Evolutionary conservation across 192 early-diverging fungal genomes (phyloP).

Genomic region (Coemansia sp.): DNA sequence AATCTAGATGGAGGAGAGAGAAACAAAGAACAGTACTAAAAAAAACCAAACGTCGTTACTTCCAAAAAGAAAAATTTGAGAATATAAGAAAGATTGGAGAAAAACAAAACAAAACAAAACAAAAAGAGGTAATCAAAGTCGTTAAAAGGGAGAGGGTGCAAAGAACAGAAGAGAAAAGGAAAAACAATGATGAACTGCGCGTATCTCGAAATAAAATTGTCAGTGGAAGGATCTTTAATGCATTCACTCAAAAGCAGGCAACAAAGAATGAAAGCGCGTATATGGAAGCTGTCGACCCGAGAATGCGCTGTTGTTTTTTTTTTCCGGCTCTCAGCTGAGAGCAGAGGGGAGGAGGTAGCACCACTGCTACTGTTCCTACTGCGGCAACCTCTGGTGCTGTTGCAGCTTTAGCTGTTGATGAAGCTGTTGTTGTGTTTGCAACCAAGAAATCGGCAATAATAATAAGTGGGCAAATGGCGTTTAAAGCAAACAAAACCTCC

Average conservation of each 20-base stretch:
- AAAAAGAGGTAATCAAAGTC: constrained; percentile 1
- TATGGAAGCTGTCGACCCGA: too few relatives aligned
- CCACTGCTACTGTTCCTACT: too few relatives aligned
- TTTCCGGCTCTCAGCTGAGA: too few relatives aligned
- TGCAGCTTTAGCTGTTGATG: too few relatives aligned
- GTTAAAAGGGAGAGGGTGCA: background rate
- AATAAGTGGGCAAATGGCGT: too few relatives aligned
- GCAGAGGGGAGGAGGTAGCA: background rate
- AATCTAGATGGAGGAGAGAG: too few relatives aligned
- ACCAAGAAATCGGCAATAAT: too few relatives aligned
- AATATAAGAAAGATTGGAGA: constrained; percentile 5
- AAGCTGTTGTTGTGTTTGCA: too few relatives aligned
- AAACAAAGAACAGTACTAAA: background rate
- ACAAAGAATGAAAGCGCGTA: too few relatives aligned
- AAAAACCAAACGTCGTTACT: background rate
- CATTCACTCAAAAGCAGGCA: background rate
- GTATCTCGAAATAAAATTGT: background rate
- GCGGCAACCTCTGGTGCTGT: too few relatives aligned
- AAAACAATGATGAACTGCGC: background rate
- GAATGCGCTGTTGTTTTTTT: too few relatives aligned
- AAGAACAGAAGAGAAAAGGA: background rate
- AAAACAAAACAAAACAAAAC: constrained; percentile 1
- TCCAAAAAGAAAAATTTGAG: background rate
- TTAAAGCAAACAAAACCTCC: too few relatives aligned
- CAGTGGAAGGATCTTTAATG: background rate